Base-by-base conservation (phyloP, 2,329 filamentous ascomycete genomes). In the Nothopassalora personata region DNA sequence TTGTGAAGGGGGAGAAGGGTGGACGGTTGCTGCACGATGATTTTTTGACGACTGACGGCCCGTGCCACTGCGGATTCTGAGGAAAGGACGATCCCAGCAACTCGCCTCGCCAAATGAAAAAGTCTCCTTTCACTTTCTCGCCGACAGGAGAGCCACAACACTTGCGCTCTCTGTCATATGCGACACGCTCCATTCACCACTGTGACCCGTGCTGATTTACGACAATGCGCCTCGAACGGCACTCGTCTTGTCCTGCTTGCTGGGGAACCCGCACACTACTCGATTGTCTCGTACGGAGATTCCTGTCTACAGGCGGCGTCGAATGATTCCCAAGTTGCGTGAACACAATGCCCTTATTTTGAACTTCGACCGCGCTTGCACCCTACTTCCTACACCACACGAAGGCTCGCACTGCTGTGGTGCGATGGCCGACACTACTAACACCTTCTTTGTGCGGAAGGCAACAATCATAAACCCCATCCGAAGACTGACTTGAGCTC, bases 321-420 rank as follows among this genome's bases (percentile, higher is more conserved):
- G 46, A 49, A n/a, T 46, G n/a, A 18, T 49, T 54, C 52, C 52
- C n/a, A n/a, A n/a, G n/a, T 54, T 46, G 52, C 52, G 18, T 46
- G 34, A 46, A 18, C 34, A 54, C 18, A 43, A 36, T n/a, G 18
- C 9, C 8, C 52, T 54, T 31, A 46, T 54, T 46, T 1, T n/a
- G 33, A 34, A 18, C 11, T 36, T 28, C 34, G 19, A 28, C 18
- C 9, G 6, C 4, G 1, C 46, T 19, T 28, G 46, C 30, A 43
- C 39, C 19, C 6, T 27, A 54, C 36, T 46, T 31, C 34, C 23
- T 19, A 27, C 11, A 3, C 52, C 15, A 18, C 9, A 47, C 5
- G 4, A 47, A 11, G 5, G 45, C 45, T 10, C 23, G 30, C 18
- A 10, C 5, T 50, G 7, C 47, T 50, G 27, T 23, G 10, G 47